Base-by-base conservation (phyloP, 768 basidiomycete genomes). In the Collybiopsis luxurians region DNA sequence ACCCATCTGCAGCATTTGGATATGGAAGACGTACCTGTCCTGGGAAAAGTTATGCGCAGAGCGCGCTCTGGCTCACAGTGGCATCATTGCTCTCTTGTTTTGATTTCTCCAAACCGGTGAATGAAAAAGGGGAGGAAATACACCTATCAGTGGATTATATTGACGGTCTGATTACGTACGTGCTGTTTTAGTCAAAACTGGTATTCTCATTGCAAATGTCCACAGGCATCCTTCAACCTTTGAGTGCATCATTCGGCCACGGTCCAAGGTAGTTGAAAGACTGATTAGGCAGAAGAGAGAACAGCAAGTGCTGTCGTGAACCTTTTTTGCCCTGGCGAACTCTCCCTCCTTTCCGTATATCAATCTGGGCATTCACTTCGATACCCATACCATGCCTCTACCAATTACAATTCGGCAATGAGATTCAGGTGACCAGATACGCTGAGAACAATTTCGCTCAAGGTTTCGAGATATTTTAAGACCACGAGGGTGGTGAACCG, bases 1-100 rank as follows among this genome's bases (percentile, higher is more conserved):
- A 61, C 5, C 44, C 62, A 1, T n/a, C 13, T 13, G 27, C 57
- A 1, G 57, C 54, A 0, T 64, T 61, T 27, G 63, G 61, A 9
- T 64, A 60, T 38, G 63, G 63, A 3, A 50, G 60, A 34, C 61
- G 61, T 6, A 10, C 10, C 11, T 51, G 49, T 36, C 28, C 49
- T 21, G 49, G 49, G 4, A 30, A 31, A 24, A 26, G 5, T 36
- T 15, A 9, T 5, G 49, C 30, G 9, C 24, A 51, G 28, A 15
- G 13, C 11, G 9, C 26, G 28, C 13, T 51, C 21, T 51, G 49
- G 49, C 10, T 51, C 4, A 24, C 49, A 21, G 28, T 51, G 9
- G 49, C 49, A 31, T 51, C 49, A 3, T 12, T 51, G 4, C 49
- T 51, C 4, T 17, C 49, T 10, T 31, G 49, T 21, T 51, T 51